Evolutionary conservation across 805 yeast species (phyloP).

Genomic region (Suhomyces vadensis): DNA sequence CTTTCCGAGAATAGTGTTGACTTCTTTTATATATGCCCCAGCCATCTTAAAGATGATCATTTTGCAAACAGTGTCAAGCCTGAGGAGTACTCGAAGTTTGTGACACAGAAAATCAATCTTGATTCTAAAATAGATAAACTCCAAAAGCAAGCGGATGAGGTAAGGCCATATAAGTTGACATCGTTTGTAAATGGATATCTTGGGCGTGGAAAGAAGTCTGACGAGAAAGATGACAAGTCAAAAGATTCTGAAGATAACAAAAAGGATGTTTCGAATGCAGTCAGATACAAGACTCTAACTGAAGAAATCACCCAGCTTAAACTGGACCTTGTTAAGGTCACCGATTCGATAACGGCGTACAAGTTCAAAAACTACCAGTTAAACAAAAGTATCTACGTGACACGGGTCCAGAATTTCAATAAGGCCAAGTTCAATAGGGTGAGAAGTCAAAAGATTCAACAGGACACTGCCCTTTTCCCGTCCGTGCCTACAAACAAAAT

Average conservation of each 20-base stretch:
- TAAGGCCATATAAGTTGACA: slow-evolving; percentile 31
- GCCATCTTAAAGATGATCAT: slow-evolving; percentile 47
- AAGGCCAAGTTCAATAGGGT: slow-evolving; percentile 30
- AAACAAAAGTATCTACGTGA: slow-evolving; percentile 42
- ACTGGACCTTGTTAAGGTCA: background rate
- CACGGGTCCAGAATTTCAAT: slow-evolving; percentile 37
- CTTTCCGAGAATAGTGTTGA: slow-evolving; percentile 48
- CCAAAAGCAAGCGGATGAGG: slow-evolving; percentile 23
- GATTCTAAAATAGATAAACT: slow-evolving; percentile 21
- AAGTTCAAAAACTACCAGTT: slow-evolving; percentile 41
- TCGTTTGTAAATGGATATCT: slow-evolving; percentile 17
- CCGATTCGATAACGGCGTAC: slow-evolving; percentile 23
- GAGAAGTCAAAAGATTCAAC: slow-evolving; percentile 13
- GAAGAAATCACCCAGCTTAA: slow-evolving; percentile 1
- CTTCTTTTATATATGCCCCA: slow-evolving; percentile 53
- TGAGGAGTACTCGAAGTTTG: slow-evolving; percentile 33
- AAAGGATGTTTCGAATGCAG: slow-evolving; percentile 17
- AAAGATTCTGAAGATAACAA: slow-evolving; percentile 14
- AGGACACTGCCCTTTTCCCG: slow-evolving; percentile 15
- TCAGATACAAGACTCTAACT: slow-evolving; percentile 18
- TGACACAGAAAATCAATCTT: slow-evolving; percentile 21
- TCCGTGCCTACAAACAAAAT: slow-evolving; percentile 14
- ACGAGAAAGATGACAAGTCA: slow-evolving; percentile 23
- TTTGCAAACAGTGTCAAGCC: slow-evolving; percentile 45
- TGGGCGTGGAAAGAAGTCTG: slow-evolving; percentile 9